Base-by-base conservation (phyloP, 139 green algal genomes). In the Desmodesmus armatus region DNA sequence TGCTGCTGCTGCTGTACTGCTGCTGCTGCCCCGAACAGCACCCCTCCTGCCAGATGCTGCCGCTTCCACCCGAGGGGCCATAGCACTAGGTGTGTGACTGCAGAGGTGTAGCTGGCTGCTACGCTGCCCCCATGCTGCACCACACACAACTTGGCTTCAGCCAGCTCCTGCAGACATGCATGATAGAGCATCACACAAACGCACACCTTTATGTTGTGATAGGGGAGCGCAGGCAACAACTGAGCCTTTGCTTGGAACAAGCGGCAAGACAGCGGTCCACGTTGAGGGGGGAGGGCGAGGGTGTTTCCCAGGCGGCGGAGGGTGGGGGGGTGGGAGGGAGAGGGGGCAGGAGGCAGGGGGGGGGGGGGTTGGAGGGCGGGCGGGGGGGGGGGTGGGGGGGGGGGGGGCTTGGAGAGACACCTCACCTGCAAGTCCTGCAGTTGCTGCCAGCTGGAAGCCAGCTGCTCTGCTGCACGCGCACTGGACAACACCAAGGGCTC, bases 151-250 rank as follows among this genome's bases (percentile, higher is more conserved):
- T 82, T 71, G 3, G 29, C 33, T 51, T 82, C 74, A 35, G 51
- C 58, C 33, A 82, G 74, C 74, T 82, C 33, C 74, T 82, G 76
- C 29, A n/a, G n/a, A n/a, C n/a, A n/a, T n/a, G n/a, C n/a, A n/a
- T n/a, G n/a, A n/a, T n/a, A n/a, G n/a, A n/a, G n/a, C n/a, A n/a
- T n/a, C n/a, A n/a, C n/a, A n/a, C n/a, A n/a, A n/a, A n/a, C n/a
- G n/a, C n/a, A n/a, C n/a, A n/a, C n/a, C n/a, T n/a, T n/a, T n/a
- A n/a, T n/a, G n/a, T n/a, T n/a, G n/a, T n/a, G n/a, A n/a, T n/a
- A n/a, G n/a, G n/a, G n/a, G n/a, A n/a, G n/a, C n/a, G n/a, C n/a
- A n/a, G n/a, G n/a, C n/a, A n/a, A n/a, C n/a, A n/a, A n/a, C n/a
- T n/a, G n/a, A n/a, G n/a, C n/a, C n/a, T n/a, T n/a, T n/a, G n/a